phyloP scores from a whole-genome alignment of 75 land plant species.

The Ceratopteris richardii region DNA sequence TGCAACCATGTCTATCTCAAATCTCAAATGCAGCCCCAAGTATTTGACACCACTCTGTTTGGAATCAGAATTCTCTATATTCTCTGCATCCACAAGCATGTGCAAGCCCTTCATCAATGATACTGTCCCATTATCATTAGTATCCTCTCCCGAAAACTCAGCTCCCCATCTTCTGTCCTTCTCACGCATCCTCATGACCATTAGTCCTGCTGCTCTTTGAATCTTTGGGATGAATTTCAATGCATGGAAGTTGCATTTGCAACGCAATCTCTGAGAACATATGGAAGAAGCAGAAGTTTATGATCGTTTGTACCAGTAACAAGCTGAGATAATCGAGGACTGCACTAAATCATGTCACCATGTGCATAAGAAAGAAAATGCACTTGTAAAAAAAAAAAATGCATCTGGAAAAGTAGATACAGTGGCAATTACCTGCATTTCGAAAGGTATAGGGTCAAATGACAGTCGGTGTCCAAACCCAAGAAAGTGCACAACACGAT shows the following conservation, averaged over 20 bases:
- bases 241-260: slow-evolving; percentile 98
- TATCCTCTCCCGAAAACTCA: slow-evolving; percentile 9
- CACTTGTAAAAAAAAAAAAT: no score
- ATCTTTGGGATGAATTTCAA: slow-evolving; percentile 67
- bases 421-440: slow-evolving; percentile 63
- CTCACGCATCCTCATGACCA: slow-evolving; percentile 63
- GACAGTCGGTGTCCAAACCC: slow-evolving; percentile 93
- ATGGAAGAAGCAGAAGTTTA: no score
- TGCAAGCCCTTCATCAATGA: neutral
- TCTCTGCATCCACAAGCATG: slow-evolving; percentile 4
- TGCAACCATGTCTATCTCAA: slow-evolving; percentile 99
- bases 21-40: slow-evolving; percentile 74
- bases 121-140: neutral
- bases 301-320: no score
- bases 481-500: slow-evolving; percentile 77
- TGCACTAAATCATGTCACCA: no score
- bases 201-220: slow-evolving; percentile 65
- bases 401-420: slow-evolving; percentile 7
- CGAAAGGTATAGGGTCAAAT: slow-evolving; percentile 84
- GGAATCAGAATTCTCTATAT: slow-evolving; percentile 1
- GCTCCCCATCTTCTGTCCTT: slow-evolving; percentile 28
- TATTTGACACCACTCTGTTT: slow-evolving; percentile 38
- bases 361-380: no score
- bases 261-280: slow-evolving; percentile 71
- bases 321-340: no score